Conservation (phyloP, 352 stramenopile species). For the Pythium brachiatum region DNA sequence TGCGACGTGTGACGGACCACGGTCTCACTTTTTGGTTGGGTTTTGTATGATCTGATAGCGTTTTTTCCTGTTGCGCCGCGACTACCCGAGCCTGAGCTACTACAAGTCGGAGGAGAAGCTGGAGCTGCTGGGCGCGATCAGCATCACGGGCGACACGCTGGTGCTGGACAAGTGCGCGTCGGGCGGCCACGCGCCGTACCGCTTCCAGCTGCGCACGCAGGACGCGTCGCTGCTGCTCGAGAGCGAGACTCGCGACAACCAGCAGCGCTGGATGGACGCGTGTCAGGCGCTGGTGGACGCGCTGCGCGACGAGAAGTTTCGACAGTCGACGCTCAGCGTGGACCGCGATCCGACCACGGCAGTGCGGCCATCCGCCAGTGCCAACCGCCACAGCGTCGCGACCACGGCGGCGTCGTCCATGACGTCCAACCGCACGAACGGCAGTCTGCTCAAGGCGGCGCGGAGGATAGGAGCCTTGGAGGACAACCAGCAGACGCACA, state of each 20-base stretch:
- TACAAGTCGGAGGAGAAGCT: constrained; percentile 84
- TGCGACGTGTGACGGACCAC: too few relatives aligned
- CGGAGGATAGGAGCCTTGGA: constrained; percentile 13
- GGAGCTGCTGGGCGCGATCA: constrained; percentile 67
- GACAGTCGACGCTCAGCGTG: constrained; percentile 29
- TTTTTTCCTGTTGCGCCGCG: constrained; percentile 77
- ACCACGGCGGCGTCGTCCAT: constrained; percentile 7
- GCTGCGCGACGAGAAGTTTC: constrained; percentile 64
- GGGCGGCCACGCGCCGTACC: constrained; percentile 50
- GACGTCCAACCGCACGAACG: neutral
- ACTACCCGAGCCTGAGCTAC: constrained; percentile 76
- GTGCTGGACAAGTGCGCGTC: constrained; percentile 59
- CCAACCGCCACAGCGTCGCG: constrained; percentile 4
- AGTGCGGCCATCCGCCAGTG: neutral
- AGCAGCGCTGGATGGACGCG: constrained; percentile 68
- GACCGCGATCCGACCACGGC: constrained; percentile 26
- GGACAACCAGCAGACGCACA: neutral
- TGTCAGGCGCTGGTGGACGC: constrained; percentile 65
- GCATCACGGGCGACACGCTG: constrained; percentile 71
- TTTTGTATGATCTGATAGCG: constrained; percentile 24
- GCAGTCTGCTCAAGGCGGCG: neutral
- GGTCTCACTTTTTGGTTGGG: neutral
- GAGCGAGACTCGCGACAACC: constrained; percentile 59
- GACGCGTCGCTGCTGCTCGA: constrained; percentile 58
- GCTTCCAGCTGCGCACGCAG: constrained; percentile 68